These are phyloP conservation scores for Canavalia gladiata DNA, from an alignment of 306 rosid genomes.

Conservation along the genomic window DNA sequence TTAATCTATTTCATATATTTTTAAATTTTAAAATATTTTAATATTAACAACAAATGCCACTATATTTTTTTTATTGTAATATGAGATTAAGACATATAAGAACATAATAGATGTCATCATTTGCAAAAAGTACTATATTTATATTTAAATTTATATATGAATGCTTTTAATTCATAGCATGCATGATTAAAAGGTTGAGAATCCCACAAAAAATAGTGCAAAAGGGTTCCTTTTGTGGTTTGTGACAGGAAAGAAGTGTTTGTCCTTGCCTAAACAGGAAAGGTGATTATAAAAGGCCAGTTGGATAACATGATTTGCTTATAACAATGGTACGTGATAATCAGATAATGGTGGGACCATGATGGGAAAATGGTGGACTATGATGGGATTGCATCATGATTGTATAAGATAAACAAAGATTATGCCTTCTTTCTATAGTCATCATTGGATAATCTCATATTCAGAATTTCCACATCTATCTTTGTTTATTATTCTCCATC, in stretches of 20 bases:
- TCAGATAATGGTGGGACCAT: conserved; percentile 35
- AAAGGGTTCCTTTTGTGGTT: conserved; percentile 18
- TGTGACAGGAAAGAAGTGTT: conserved; percentile 23
- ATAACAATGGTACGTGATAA: conserved; percentile 42
- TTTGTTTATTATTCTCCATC: not conserved
- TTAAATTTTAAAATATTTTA: no score
- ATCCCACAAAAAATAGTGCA: not conserved
- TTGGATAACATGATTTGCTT: conserved; percentile 47
- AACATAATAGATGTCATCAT: no score
- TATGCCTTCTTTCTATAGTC: conserved; percentile 32
- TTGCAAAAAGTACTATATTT: not conserved
- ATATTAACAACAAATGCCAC: no score
- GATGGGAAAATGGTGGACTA: conserved; percentile 43
- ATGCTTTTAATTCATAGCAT: not conserved
- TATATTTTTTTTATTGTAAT: no score
- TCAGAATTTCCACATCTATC: conserved; percentile 18
- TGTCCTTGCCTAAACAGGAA: conserved; percentile 57
- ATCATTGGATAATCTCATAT: conserved; percentile 50
- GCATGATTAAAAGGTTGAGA: conserved; percentile 36
- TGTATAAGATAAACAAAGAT: conserved; percentile 26
- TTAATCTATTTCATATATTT: no score
- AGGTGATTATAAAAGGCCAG: conserved; percentile 43
- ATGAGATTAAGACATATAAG: no score
- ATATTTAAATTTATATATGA: not conserved
- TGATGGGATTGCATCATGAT: conserved; percentile 47